Evolutionary conservation across 306 rosid genomes (phyloP).

Genomic region (Aeschynomene evenia): DNA sequence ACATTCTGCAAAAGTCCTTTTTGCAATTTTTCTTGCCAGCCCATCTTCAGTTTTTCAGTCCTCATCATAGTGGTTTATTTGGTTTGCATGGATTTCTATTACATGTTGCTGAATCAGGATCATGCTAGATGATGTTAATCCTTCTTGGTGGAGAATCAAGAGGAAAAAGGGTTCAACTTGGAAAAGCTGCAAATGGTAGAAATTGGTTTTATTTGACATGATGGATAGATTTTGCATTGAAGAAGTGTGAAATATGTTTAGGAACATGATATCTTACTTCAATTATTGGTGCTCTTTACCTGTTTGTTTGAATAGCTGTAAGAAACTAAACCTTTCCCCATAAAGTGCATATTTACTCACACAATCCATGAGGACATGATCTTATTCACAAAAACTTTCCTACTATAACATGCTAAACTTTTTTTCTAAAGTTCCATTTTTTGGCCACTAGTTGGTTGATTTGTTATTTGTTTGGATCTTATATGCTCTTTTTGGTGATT

Average conservation of each 20-base stretch:
- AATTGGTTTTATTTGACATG: not conserved
- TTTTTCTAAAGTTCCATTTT: conserved; percentile 18
- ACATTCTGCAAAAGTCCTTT: not conserved
- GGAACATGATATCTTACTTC: conserved; percentile 25
- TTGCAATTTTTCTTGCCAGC: not conserved
- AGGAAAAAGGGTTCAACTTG: not conserved
- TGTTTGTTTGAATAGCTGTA: conserved; percentile 5
- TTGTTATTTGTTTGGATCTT: conserved; percentile 12
- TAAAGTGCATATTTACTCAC: not conserved
- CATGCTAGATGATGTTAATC: not conserved
- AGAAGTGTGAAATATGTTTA: conserved; percentile 7
- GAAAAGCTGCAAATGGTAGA: not conserved
- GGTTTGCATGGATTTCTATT: not conserved
- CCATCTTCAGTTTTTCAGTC: conserved; percentile 16
- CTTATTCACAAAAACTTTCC: not conserved
- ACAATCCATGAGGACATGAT: not conserved
- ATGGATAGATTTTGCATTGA: conserved; percentile 1
- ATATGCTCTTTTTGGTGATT: conserved; percentile 11
- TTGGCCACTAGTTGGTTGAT: conserved; percentile 10
- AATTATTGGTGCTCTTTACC: not conserved
- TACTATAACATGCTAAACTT: not conserved
- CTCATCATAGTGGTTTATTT: not conserved
- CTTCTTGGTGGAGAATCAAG: not conserved
- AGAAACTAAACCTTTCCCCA: conserved; percentile 20
- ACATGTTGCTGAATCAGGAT: not conserved